Evolutionary conservation across 208 protist species (phyloP).

Genomic region (Leishmania mexicana): DNA sequence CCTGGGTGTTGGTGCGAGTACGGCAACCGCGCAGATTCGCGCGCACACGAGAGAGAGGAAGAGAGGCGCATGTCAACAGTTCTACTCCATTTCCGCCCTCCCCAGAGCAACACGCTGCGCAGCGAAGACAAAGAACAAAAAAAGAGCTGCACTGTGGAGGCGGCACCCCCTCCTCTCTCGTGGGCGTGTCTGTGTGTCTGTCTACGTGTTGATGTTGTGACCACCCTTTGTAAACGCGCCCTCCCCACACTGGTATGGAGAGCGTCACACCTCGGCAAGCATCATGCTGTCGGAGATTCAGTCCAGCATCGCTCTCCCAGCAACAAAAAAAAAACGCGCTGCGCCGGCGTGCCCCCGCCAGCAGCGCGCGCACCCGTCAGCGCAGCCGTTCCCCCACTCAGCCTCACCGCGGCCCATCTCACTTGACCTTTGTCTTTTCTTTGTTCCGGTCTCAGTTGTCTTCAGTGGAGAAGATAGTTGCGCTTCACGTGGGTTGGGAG

Average conservation of each 20-base stretch:
- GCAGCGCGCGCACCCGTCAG: not conserved
- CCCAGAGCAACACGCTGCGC: not conserved
- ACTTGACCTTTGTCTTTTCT: not conserved
- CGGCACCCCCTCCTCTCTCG: not conserved
- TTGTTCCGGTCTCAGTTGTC: not conserved
- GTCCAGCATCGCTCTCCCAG: not conserved
- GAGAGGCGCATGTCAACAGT: not conserved
- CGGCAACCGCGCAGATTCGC: not conserved
- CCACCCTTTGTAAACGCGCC: not conserved
- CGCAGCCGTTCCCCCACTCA: not conserved
- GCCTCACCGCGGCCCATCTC: not conserved
- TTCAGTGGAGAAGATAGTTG: slow-evolving; percentile 81
- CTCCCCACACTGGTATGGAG: not conserved
- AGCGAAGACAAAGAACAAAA: not conserved
- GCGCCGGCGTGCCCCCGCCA: not conserved
- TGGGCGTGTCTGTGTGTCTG: not conserved
- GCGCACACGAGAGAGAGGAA: not conserved
- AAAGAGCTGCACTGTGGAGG: not conserved
- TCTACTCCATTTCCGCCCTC: not conserved
- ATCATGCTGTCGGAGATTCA: not conserved
- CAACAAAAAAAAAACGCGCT: not conserved
- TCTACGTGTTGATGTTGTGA: not conserved
- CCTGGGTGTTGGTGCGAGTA: not conserved
- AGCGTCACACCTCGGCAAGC: not conserved
- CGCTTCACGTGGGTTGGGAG: slow-evolving; percentile 89